These are phyloP conservation scores for Boletus nobilissimus DNA, from an alignment of 1,284 basidiomycete species.

Conservation along the genomic window DNA sequence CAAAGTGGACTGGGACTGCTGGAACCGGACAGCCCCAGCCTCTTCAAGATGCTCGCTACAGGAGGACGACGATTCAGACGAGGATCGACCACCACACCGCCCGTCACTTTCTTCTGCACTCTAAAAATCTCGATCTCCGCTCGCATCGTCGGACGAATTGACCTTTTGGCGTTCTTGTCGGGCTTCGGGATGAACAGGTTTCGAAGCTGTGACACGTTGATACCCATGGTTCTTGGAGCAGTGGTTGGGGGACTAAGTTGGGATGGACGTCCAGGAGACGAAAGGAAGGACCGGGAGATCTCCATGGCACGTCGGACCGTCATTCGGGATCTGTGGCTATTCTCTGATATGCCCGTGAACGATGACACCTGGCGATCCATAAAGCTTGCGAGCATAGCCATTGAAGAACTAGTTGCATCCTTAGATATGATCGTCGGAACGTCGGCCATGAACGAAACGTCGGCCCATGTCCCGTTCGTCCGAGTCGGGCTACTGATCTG, in stretches of 20 bases:
- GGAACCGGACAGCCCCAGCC: neutral
- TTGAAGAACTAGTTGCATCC: neutral
- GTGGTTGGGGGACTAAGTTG: neutral
- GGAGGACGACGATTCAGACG: neutral
- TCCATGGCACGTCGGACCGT: neutral
- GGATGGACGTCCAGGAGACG: neutral
- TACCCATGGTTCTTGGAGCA: neutral
- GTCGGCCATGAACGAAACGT: neutral
- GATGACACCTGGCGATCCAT: neutral
- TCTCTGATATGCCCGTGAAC: neutral
- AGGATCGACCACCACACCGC: neutral
- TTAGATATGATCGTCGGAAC: neutral
- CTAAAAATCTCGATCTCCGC: constrained; percentile 1
- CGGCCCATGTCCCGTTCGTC: neutral
- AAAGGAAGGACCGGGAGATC: constrained; percentile 6
- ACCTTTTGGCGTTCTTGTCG: neutral
- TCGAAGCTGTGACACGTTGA: neutral
- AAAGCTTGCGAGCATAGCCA: neutral
- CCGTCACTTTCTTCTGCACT: neutral
- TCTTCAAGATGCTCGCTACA: neutral
- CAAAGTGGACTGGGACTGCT: neutral
- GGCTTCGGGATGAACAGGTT: constrained; percentile 11
- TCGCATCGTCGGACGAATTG: neutral
- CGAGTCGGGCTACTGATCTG: neutral
- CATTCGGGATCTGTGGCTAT: neutral